These are phyloP conservation scores for Acanthamoeba lugdunensis DNA, from an alignment of 208 protist species.

Conservation along the genomic window DNA sequence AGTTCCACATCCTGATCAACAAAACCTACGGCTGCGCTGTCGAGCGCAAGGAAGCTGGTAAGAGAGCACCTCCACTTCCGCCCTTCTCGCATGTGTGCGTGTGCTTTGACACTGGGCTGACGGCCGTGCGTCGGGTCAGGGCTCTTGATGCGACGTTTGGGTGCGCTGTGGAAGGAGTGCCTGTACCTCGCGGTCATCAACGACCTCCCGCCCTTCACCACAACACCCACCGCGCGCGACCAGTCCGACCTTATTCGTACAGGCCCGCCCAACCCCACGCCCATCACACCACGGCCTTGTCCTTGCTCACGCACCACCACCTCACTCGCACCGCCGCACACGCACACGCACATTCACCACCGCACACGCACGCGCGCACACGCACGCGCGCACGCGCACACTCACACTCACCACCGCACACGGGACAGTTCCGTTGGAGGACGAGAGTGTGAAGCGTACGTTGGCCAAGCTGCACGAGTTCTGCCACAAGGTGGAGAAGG, in stretches of 20 bases:
- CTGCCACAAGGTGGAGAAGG: conserved; percentile 35
- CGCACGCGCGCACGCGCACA: no score
- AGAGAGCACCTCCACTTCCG: neutral
- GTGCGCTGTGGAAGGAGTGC: conserved; percentile 38
- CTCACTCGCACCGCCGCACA: neutral
- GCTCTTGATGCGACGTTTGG: conserved; percentile 14
- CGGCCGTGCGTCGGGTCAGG: neutral
- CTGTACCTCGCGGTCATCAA: conserved; percentile 20
- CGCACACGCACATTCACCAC: neutral
- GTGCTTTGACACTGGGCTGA: neutral
- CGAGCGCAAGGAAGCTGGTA: conserved; percentile 38
- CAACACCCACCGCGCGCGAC: neutral
- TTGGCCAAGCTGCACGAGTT: conserved; percentile 38
- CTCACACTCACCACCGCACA: neutral
- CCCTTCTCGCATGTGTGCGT: neutral
- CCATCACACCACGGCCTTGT: neutral
- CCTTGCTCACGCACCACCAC: no score
- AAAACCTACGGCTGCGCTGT: conserved; percentile 21
- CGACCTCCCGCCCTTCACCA: conserved; percentile 42
- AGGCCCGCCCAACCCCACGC: neutral
- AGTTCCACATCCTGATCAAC: conserved; percentile 20
- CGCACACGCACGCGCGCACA: no score
- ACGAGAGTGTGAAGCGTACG: neutral
- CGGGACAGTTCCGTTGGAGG: neutral
- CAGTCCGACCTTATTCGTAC: neutral